Base-by-base conservation (phyloP, 257 asterid genomes). In the Solanum peruvianum region DNA sequence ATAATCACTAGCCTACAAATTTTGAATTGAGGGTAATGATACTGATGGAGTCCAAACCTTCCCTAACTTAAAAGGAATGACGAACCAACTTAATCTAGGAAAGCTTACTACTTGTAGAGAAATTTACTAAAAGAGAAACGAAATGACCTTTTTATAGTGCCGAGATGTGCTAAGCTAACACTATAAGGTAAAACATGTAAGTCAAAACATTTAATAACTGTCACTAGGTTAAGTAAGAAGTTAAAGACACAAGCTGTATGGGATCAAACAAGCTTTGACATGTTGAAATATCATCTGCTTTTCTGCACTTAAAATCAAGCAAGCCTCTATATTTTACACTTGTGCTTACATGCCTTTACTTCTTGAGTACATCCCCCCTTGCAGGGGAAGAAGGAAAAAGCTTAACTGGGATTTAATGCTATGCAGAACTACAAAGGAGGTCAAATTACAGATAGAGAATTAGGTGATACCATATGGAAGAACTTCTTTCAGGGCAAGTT, bases 401-500 rank as follows among this genome's bases (percentile, higher is more conserved):
- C 25, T 15, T 72, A 44, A 60, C 25, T 39, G n/a, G 11, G 5
- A 27, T 70, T 85, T 49, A 31, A 82, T 71, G 85, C 86, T 58
- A 83, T 87, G 90, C 98, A 97, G 99, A 81, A 88, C 77, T 92
- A 90, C 84, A 27, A 31, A 83, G 92, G 85, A 82, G 98, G 95
- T 76, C 85, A 91, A 89, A 83, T 92, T 73, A 72, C 91, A 62
- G 93, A 92, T 9, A 85, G 45, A 76, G 87, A 93, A 90, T 83
- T 89, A 56, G 37, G 93, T 45, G 93, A 95, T 84, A 82, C 89
- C 62, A 75, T 92, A 70, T 90, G 93, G 95, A 94, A 91, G 89
- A 87, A 91, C 86, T 87, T 96, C 44, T 80, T 93, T 88, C 92
- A 90, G 87, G 98, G 97, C 76, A 97, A 88, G 87, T 84, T 97